Base-by-base conservation (phyloP, 75 land plant species). In the Sequoia sempervirens region DNA sequence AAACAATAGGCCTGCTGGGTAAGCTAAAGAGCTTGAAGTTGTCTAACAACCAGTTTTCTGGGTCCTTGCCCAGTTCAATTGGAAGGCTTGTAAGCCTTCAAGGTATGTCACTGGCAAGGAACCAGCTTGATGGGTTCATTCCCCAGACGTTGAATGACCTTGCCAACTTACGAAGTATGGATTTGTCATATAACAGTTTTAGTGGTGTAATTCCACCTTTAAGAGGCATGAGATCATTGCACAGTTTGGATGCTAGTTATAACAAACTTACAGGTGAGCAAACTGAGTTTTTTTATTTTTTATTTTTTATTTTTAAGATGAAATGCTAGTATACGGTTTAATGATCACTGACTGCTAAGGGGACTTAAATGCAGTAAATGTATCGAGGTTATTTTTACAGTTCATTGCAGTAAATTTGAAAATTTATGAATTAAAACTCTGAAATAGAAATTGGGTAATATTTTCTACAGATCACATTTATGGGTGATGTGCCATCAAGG, bases 131-230 rank as follows among this genome's bases (percentile, higher is more conserved):
- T 37, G 96, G 93, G 20, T 32, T 86, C 36, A 61, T 95, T 32
- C 92, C 96, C 4, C 82, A 43, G 9, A 82, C 91, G 2, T 9
- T 91, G 30, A 66, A 84, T 54, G 79, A 70, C 30, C 81, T 91
- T 32, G 80, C 85, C 28, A 82, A 74, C 69, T 86, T 95, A 40
- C 75, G 85, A 64, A 85, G 88, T 34, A 83, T 95, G 50, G 50
- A 74, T 12, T 87, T 91, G 34, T 90, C 92, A 3, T 30, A 58
- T 23, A 95, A 95, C 87, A 72, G 84, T 82, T 85, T 95, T 79
- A 84, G 89, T 82, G 97, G 97, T 64, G 83, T 82, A 13, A 85
- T 93, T 26, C 92, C 96, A 26, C 79, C 82, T 30, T 83, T 84
- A 9, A 15, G 93, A 20, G 86, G 89, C 47, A 58, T 94, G 9